Conservation (phyloP, 2,329 filamentous ascomycete species). For the Fusarium oxysporum region DNA sequence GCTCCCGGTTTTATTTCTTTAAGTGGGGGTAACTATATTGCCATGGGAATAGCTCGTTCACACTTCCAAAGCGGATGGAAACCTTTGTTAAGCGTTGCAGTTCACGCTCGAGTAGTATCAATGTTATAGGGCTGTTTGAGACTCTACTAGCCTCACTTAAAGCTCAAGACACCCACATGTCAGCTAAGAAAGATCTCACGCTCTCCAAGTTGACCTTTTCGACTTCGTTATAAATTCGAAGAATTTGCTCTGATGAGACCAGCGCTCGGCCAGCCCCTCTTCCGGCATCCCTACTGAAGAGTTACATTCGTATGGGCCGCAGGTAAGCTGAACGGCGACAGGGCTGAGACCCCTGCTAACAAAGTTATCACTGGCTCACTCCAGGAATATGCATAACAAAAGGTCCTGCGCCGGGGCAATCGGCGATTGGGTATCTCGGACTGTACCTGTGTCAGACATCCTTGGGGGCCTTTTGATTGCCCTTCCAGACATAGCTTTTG, state of each 20-base stretch:
- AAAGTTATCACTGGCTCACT: too few relatives aligned
- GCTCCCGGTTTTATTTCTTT: fast-evolving
- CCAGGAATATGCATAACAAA: background rate
- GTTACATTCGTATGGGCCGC: background rate
- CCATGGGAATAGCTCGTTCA: background rate
- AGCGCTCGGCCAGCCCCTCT: background rate
- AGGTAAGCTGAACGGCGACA: background rate
- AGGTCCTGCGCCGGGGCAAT: background rate
- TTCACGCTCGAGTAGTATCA: too few relatives aligned
- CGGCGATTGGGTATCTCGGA: background rate
- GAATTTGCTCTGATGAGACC: background rate
- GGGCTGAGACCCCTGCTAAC: background rate
- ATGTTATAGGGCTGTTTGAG: fast-evolving
- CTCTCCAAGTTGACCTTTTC: fast-evolving
- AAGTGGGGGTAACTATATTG: fast-evolving
- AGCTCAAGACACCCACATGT: fast-evolving
- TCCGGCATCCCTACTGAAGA: background rate
- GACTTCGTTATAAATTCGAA: background rate
- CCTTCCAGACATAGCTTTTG: too few relatives aligned
- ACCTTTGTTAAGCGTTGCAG: too few relatives aligned
- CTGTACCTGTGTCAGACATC: background rate
- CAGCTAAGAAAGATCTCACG: background rate
- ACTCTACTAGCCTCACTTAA: fast-evolving
- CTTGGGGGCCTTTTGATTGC: background rate
- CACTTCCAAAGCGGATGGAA: background rate